Percentiles rank a stretch among this genome's conserved stretches.
phyloP scores from a whole-genome alignment of 1,284 basidiomycete genomes.

The Neolentinus lepideus region DNA sequence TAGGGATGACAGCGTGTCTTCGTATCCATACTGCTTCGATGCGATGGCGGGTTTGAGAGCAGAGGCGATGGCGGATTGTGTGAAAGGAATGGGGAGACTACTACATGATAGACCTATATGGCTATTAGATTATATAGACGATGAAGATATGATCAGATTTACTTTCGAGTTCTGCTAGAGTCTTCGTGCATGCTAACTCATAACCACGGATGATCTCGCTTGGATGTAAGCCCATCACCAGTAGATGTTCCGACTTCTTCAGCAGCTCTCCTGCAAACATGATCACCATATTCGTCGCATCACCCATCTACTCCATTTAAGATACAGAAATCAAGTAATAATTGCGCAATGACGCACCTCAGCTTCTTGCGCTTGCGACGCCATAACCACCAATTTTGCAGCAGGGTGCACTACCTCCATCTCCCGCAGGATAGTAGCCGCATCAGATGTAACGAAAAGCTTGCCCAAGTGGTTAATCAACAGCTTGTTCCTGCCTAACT shows the following conservation, averaged over 20 bases:
- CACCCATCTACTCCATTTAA: slow-evolving; percentile 72
- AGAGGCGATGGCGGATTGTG: slow-evolving; percentile 65
- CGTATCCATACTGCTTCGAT: slow-evolving; percentile 95
- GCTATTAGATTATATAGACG: slow-evolving; percentile 6
- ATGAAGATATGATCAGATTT: slow-evolving; percentile 25
- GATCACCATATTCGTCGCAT: slow-evolving; percentile 92
- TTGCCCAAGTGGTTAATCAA: slow-evolving; percentile 94
- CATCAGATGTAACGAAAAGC: slow-evolving; percentile 97
- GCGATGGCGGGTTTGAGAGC: slow-evolving; percentile 91
- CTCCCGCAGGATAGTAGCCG: slow-evolving; percentile 97
- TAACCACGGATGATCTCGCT: slow-evolving; percentile 94
- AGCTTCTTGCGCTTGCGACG: slow-evolving; percentile 91
- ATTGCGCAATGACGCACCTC: slow-evolving; percentile 48
- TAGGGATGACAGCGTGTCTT: slow-evolving; percentile 76
- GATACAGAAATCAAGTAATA: background rate
- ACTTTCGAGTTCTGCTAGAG: slow-evolving; percentile 89
- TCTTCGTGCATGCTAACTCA: slow-evolving; percentile 87
- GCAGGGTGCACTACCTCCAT: slow-evolving; percentile 98
- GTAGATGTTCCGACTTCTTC: slow-evolving; percentile 88
- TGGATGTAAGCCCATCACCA: slow-evolving; percentile 96
- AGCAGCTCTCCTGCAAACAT: slow-evolving; percentile 95
- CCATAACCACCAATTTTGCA: slow-evolving; percentile 96
- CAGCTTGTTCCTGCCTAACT: slow-evolving; percentile 85
- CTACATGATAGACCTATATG: slow-evolving; percentile 54
- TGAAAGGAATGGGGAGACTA: slow-evolving; percentile 73